phyloP scores from a whole-genome alignment of 441 rosid species.

The Erodium chrysanthum region DNA sequence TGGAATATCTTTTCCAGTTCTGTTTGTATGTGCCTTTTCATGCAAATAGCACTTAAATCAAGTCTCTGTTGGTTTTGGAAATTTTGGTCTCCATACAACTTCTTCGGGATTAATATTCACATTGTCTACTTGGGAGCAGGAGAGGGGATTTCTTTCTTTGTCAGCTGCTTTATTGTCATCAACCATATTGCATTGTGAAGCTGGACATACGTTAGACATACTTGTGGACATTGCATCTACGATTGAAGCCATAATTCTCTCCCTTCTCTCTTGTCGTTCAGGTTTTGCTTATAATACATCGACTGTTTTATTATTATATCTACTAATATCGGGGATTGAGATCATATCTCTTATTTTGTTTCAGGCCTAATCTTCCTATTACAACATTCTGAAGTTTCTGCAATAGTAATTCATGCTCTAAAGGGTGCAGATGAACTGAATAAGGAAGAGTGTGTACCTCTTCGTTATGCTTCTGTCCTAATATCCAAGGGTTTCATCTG shows the following conservation, averaged over 20 bases:
- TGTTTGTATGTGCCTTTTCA: background rate
- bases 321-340: conserved; percentile 6
- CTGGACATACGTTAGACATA: conserved; percentile 38
- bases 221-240: conserved; percentile 56
- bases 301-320: background rate
- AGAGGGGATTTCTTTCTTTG: conserved; percentile 87
- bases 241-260: conserved; percentile 71
- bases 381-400: conserved; percentile 64
- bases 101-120: conserved; percentile 19
- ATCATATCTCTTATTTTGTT: conserved; percentile 13
- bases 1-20: background rate
- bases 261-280: conserved; percentile 70
- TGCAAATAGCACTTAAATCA: background rate
- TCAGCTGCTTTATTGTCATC: conserved; percentile 89
- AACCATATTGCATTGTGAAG: conserved; percentile 42
- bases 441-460: conserved; percentile 85
- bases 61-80: background rate
- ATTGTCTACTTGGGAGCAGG: conserved; percentile 46
- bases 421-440: conserved; percentile 46
- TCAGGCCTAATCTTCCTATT: conserved; percentile 78
- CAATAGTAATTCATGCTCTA: conserved; percentile 56
- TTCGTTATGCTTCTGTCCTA: conserved; percentile 72
- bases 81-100: conserved; percentile 16
- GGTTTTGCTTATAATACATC: conserved; percentile 32
- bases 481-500: conserved; percentile 87